A percentile compares a stretch with the other conserved stretches of the same genome.
These are phyloP conservation scores for Hypoxylon rickii DNA, from an alignment of 495 filamentous ascomycete species.

Conservation along the genomic window DNA sequence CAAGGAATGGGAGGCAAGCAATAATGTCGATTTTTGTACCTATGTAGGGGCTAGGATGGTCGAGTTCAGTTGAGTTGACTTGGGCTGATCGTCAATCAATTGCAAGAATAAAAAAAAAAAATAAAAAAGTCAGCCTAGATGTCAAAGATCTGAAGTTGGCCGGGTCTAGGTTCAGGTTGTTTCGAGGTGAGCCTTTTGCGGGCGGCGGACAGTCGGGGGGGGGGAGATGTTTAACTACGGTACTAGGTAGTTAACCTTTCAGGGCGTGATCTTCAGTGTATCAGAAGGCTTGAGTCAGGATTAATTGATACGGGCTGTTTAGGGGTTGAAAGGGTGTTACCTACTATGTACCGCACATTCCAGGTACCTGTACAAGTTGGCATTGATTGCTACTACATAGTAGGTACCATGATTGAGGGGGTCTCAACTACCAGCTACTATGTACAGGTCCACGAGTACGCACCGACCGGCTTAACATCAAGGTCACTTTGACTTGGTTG, in stretches of 20 bases:
- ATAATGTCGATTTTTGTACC: constrained; percentile 30
- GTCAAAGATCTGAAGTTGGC: constrained; percentile 28
- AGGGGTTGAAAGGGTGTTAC: no score
- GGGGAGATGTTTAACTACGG: background rate
- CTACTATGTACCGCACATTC: no score
- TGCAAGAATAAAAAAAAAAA: no score
- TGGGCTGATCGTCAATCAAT: constrained; percentile 26
- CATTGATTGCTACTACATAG: no score
- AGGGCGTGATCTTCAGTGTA: constrained; percentile 10
- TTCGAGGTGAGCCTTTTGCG: constrained; percentile 12
- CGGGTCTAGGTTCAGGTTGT: constrained; percentile 12
- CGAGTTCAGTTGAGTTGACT: constrained; percentile 7
- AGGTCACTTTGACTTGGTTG: no score
- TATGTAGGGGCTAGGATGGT: constrained; percentile 10
- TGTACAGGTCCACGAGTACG: no score
- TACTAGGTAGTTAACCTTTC: background rate
- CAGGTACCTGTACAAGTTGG: no score
- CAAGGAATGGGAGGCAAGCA: constrained; percentile 25
- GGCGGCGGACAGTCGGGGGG: constrained; percentile 8
- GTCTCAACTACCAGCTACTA: no score
- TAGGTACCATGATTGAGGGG: no score
- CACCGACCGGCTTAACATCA: no score
- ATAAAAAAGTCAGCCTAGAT: no score
- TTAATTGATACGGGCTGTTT: background rate
- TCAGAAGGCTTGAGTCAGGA: background rate